Percentiles rank a stretch among this genome's conserved stretches.
Evolutionary conservation across 768 basidiomycete genomes (phyloP).

Genomic region (Tulasnella sp.): DNA sequence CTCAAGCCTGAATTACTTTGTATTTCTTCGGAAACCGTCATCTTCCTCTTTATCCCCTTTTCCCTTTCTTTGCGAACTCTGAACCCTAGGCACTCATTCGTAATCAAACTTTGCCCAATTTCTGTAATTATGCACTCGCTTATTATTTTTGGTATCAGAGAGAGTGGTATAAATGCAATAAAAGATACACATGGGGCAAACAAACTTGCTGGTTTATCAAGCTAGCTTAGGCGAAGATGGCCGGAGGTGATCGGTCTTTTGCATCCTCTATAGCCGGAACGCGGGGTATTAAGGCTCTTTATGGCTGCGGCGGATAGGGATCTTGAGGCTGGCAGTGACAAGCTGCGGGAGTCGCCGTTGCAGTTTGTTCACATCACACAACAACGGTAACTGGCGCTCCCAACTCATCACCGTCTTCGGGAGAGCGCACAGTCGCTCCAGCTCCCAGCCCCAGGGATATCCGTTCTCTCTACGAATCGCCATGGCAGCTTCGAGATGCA

Average conservation of each 20-base stretch:
- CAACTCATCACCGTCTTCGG: neutral
- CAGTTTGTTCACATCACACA: neutral
- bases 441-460: neutral
- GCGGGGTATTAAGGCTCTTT: neutral
- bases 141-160: too few relatives aligned
- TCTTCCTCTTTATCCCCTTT: too few relatives aligned
- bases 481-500: neutral
- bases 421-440: neutral
- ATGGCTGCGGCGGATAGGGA: neutral
- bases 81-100: too few relatives aligned
- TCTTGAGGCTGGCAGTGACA: neutral
- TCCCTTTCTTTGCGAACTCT: too few relatives aligned
- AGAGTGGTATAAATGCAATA: too few relatives aligned
- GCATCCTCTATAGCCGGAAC: neutral
- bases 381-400: neutral
- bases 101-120: too few relatives aligned
- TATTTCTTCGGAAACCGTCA: too few relatives aligned
- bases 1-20: too few relatives aligned
- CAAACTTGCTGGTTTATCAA: too few relatives aligned
- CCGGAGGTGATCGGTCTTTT: neutral
- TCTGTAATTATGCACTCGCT: too few relatives aligned
- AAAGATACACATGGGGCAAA: too few relatives aligned
- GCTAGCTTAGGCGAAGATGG: neutral
- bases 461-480: neutral
- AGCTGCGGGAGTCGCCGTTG: neutral